phyloP scores from a whole-genome alignment of 2,329 filamentous ascomycete genomes.

The Paramyrothecium sp. region DNA sequence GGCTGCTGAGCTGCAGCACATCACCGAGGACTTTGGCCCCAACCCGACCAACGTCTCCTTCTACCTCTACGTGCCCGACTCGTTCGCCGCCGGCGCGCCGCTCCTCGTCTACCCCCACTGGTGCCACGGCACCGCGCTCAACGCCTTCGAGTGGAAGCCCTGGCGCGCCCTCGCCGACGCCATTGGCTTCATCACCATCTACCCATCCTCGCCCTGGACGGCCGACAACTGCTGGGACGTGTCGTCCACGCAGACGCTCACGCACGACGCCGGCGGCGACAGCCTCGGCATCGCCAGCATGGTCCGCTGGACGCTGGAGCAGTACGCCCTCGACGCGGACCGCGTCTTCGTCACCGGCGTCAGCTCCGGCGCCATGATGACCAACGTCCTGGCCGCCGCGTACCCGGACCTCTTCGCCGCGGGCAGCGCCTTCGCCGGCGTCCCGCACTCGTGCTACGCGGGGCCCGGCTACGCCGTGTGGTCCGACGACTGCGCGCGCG shows the following conservation, averaged over 20 bases:
- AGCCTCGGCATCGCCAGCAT: conserved; percentile 52
- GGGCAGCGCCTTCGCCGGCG: conserved; percentile 43
- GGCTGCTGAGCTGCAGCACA: neutral
- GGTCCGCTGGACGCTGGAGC: conserved; percentile 46
- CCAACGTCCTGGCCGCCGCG: conserved; percentile 47
- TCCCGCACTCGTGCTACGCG: conserved; percentile 48
- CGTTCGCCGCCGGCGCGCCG: conserved; percentile 40
- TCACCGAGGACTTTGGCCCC: conserved; percentile 1
- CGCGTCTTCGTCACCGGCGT: conserved; percentile 51
- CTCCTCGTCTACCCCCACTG: conserved; percentile 57
- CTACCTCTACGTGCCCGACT: conserved; percentile 49
- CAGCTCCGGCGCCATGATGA: conserved; percentile 57
- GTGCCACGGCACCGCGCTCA: conserved; percentile 53
- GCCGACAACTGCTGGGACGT: conserved; percentile 58
- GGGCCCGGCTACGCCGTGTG: conserved; percentile 39
- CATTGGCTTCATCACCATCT: conserved; percentile 52
- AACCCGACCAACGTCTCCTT: conserved; percentile 52
- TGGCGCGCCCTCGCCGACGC: conserved; percentile 52
- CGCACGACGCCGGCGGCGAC: conserved; percentile 50
- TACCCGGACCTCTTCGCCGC: conserved; percentile 54
- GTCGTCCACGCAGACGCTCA: conserved; percentile 44
- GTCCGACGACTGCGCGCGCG: conserved; percentile 31
- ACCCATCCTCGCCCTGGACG: conserved; percentile 34
- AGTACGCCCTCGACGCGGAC: conserved; percentile 42
- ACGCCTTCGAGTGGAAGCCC: conserved; percentile 46